Percentiles rank a stretch among this genome's conserved stretches.
These are phyloP conservation scores for Peronosclerospora sorghi DNA, from an alignment of 352 stramenopile genomes.

Conservation along the genomic window DNA sequence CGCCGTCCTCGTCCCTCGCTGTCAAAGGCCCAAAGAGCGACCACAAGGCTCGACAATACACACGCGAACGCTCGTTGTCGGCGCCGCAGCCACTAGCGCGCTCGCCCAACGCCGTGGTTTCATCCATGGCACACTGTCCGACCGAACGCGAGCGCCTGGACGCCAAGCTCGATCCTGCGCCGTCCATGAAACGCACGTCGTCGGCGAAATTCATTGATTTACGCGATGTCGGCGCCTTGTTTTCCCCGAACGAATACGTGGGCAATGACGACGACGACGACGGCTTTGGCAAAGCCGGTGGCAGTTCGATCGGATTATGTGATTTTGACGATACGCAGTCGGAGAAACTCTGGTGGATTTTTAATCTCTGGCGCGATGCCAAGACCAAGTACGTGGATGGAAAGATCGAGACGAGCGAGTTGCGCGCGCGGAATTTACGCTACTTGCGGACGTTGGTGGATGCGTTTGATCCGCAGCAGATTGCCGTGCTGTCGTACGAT, in stretches of 20 bases:
- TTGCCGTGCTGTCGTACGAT: conserved; percentile 54
- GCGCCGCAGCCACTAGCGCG: conserved; percentile 33
- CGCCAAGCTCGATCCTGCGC: too few species aligned
- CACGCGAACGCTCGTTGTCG: conserved; percentile 43
- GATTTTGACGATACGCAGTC: conserved; percentile 79
- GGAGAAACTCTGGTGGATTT: conserved; percentile 75
- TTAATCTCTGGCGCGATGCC: conserved; percentile 53
- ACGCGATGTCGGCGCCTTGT: too few species aligned
- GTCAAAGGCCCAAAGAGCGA: conserved; percentile 14
- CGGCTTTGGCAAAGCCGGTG: conserved; percentile 40
- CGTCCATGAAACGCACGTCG: too few species aligned
- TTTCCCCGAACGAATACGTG: too few species aligned
- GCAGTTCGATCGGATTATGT: conserved; percentile 49
- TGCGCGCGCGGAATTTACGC: conserved; percentile 58
- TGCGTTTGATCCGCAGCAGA: conserved; percentile 69
- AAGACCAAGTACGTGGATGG: conserved; percentile 61
- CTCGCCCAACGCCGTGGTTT: conserved; percentile 5
- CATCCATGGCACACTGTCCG: too few species aligned
- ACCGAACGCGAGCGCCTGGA: too few species aligned
- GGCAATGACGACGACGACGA: too few species aligned
- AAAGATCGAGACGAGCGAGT: conserved; percentile 57
- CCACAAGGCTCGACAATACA: conserved; percentile 20
- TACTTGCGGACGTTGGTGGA: conserved; percentile 59
- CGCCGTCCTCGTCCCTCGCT: conserved; percentile 6
- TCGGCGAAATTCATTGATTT: too few species aligned